These are phyloP conservation scores for Rhizophagus prolifer DNA, from an alignment of 192 early-diverging fungal genomes.

Conservation along the genomic window DNA sequence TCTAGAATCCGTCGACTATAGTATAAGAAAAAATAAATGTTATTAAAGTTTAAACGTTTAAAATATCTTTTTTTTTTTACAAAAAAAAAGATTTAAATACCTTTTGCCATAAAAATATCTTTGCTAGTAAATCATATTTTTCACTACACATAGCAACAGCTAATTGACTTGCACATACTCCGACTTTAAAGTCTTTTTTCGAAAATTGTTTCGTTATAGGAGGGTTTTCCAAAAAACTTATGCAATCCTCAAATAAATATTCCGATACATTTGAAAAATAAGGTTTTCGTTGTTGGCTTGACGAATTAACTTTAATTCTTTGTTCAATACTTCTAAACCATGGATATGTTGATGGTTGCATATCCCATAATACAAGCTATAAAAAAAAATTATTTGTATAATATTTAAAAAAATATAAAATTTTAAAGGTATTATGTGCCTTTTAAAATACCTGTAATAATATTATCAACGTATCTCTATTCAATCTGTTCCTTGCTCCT, in stretches of 20 bases:
- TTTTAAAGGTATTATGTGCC: too few relatives aligned
- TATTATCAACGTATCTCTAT: conserved; percentile 40
- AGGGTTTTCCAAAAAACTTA: conserved; percentile 36
- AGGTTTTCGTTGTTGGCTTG: conserved; percentile 18
- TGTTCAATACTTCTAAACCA: conserved; percentile 43
- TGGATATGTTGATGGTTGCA: conserved; percentile 13
- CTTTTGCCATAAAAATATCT: conserved; percentile 37
- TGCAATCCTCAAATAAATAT: conserved; percentile 33
- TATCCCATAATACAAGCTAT: conserved; percentile 45
- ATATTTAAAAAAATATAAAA: too few relatives aligned
- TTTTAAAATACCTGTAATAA: conserved; percentile 37
- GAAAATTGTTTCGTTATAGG: conserved; percentile 36
- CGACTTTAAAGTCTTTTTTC: conserved; percentile 43
- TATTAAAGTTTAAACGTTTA: too few relatives aligned
- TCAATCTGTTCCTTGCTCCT: conserved; percentile 25
- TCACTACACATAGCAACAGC: conserved; percentile 36
- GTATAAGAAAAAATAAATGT: too few relatives aligned
- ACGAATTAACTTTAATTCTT: not conserved
- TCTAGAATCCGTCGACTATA: conserved; percentile 39
- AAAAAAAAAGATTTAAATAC: conserved; percentile 10
- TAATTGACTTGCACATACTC: conserved; percentile 37
- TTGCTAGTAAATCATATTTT: conserved; percentile 24
- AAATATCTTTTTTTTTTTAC: too few relatives aligned
- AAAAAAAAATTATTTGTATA: not conserved
- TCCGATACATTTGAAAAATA: conserved; percentile 40